These are phyloP conservation scores for Stagonosporopsis vannaccii DNA, from an alignment of 2,329 filamentous ascomycete genomes.

Conservation along the genomic window DNA sequence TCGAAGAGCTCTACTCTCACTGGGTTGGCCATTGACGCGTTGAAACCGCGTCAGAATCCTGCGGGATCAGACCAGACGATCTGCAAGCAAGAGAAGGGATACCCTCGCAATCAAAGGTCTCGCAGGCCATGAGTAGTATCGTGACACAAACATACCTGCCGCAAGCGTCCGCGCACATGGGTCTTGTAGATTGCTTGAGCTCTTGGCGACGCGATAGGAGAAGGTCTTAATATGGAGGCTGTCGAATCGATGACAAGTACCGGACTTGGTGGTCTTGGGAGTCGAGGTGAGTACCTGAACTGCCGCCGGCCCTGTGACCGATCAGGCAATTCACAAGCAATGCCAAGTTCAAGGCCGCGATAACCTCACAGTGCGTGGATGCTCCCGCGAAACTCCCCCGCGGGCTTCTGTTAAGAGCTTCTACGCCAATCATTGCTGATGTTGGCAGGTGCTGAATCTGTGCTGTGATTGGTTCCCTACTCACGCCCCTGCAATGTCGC, in stretches of 20 bases:
- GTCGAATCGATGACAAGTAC: slow-evolving; percentile 5
- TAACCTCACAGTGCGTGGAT: slow-evolving; percentile 4
- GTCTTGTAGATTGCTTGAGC: slow-evolving; percentile 5
- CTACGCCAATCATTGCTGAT: slow-evolving; percentile 7
- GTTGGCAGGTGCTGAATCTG: slow-evolving; percentile 3
- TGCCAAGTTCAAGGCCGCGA: slow-evolving; percentile 17
- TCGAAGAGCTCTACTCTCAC: not conserved
- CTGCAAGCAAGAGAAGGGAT: not conserved
- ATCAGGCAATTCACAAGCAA: slow-evolving; percentile 18
- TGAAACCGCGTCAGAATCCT: slow-evolving; percentile 2
- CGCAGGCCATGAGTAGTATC: not conserved
- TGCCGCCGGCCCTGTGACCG: slow-evolving; percentile 6
- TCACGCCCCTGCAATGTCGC: slow-evolving; percentile 1
- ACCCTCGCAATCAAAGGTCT: not conserved
- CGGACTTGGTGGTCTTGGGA: slow-evolving; percentile 1
- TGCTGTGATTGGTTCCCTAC: slow-evolving; percentile 9
- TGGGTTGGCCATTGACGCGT: not conserved
- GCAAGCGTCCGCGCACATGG: slow-evolving; percentile 8
- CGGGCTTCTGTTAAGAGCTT: not conserved
- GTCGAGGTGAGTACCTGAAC: slow-evolving; percentile 1
- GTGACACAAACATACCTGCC: slow-evolving; percentile 18
- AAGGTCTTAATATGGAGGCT: slow-evolving; percentile 5
- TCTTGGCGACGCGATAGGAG: slow-evolving; percentile 11
- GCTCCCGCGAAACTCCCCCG: not conserved
- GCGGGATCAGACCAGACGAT: not conserved